Evolutionary conservation across 78 protist genomes (phyloP).

Genomic region (Mastigamoeba balamuthi): DNA sequence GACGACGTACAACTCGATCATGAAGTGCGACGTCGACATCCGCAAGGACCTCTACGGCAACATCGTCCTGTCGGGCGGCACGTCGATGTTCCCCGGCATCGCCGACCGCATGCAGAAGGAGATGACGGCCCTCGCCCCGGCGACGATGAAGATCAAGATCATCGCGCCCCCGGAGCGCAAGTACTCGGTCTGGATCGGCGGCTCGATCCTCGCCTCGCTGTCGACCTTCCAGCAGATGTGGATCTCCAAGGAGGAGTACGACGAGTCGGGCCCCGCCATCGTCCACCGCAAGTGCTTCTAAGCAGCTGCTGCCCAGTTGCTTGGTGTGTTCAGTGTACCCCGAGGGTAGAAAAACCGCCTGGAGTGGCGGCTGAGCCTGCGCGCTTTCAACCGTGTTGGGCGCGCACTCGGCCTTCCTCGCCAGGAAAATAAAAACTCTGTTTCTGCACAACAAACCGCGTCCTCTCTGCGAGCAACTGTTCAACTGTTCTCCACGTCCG

Average conservation of each 20-base stretch:
- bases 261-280: slow-evolving; percentile 83
- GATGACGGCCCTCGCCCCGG: slow-evolving; percentile 67
- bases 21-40: slow-evolving; percentile 85
- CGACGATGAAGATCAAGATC: slow-evolving; percentile 74
- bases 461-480: no score
- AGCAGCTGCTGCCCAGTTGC: no score
- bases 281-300: slow-evolving; percentile 91
- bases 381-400: no score
- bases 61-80: slow-evolving; percentile 87
- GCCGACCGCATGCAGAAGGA: slow-evolving; percentile 76
- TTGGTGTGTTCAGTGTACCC: no score
- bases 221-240: slow-evolving; percentile 87
- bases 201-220: slow-evolving; percentile 85
- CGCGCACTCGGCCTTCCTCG: no score
- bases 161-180: slow-evolving; percentile 83
- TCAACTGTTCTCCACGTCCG: no score
- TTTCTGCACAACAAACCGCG: no score
- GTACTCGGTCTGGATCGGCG: slow-evolving; percentile 96
- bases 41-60: slow-evolving; percentile 82
- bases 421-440: no score
- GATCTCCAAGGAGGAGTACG: slow-evolving; percentile 84
- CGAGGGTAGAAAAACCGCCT: no score
- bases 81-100: slow-evolving; percentile 82
- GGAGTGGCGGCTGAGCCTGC: no score
- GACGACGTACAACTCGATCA: slow-evolving; percentile 61